These are phyloP conservation scores for Fusarium hostae DNA, from an alignment of 2,329 filamentous ascomycete species.

Conservation along the genomic window DNA sequence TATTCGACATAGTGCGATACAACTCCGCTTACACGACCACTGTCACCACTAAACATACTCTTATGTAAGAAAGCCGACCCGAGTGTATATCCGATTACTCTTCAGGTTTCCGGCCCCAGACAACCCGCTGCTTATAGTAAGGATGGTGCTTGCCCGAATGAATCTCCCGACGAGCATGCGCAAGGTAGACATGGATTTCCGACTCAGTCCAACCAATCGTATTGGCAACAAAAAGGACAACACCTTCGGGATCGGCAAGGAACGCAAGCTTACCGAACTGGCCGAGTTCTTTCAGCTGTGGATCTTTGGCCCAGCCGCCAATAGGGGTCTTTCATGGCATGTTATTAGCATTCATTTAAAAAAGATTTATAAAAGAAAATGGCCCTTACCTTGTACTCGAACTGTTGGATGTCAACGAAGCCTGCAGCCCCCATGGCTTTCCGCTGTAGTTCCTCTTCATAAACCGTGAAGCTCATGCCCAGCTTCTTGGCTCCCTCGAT, in stretches of 20 bases:
- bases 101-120: constrained; percentile 10
- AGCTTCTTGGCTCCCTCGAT: constrained; percentile 17
- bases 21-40: background rate
- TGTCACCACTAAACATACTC: background rate
- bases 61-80: background rate
- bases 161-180: constrained; percentile 6
- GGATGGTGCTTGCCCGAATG: constrained; percentile 4
- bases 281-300: background rate
- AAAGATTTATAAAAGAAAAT: no score
- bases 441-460: constrained; percentile 1
- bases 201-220: constrained; percentile 12
- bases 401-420: constrained; percentile 9
- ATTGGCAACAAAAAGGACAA: constrained; percentile 16
- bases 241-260: background rate
- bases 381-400: constrained; percentile 19
- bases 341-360: no score
- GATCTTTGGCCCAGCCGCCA: constrained; percentile 9
- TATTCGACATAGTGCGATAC: background rate
- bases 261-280: constrained; percentile 6
- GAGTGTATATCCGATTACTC: background rate
- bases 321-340: background rate
- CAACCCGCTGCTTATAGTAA: constrained; percentile 6
- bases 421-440: constrained; percentile 18
- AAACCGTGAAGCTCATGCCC: background rate
- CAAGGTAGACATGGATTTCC: constrained; percentile 7